Percentiles rank a stretch among this genome's conserved stretches.
Evolutionary conservation across 371 early-diverging fungal genomes (phyloP).

Genomic region (Mortierella sp.): DNA sequence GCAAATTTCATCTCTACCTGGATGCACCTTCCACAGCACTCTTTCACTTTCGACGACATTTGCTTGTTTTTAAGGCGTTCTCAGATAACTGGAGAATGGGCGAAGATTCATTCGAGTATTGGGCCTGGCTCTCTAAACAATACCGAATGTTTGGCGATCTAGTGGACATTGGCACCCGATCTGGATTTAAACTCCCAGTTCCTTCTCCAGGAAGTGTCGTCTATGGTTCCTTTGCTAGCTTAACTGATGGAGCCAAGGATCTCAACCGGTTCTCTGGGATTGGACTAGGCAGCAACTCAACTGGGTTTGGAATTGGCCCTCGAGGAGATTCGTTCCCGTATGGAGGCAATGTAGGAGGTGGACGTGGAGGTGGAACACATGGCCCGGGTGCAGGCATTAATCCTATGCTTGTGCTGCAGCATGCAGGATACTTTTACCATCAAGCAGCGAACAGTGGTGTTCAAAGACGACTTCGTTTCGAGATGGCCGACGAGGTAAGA

Average conservation of each 20-base stretch:
- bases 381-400: slow-evolving; percentile 55
- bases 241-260: slow-evolving; percentile 48
- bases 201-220: slow-evolving; percentile 58
- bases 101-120: slow-evolving; percentile 79
- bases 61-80: slow-evolving; percentile 68
- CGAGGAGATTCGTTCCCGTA: slow-evolving; percentile 35
- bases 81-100: slow-evolving; percentile 66
- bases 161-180: slow-evolving; percentile 74
- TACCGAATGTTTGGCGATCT: slow-evolving; percentile 83
- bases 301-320: slow-evolving; percentile 45
- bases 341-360: slow-evolving; percentile 45
- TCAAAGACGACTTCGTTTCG: slow-evolving; percentile 71
- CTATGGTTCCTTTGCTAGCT: slow-evolving; percentile 41
- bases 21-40: slow-evolving; percentile 76
- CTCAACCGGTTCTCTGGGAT: slow-evolving; percentile 48
- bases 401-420: slow-evolving; percentile 78
- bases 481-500: slow-evolving; percentile 56
- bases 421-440: slow-evolving; percentile 88
- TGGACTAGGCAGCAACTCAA: slow-evolving; percentile 19
- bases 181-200: slow-evolving; percentile 73
- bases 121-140: slow-evolving; percentile 87
- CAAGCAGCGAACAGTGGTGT: slow-evolving; percentile 82
- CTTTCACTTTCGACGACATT: slow-evolving; percentile 75
- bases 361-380: slow-evolving; percentile 51
- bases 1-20: slow-evolving; percentile 73